Base-by-base conservation (phyloP, 129 eudicot species). In the Ambrosia artemisiifolia region DNA sequence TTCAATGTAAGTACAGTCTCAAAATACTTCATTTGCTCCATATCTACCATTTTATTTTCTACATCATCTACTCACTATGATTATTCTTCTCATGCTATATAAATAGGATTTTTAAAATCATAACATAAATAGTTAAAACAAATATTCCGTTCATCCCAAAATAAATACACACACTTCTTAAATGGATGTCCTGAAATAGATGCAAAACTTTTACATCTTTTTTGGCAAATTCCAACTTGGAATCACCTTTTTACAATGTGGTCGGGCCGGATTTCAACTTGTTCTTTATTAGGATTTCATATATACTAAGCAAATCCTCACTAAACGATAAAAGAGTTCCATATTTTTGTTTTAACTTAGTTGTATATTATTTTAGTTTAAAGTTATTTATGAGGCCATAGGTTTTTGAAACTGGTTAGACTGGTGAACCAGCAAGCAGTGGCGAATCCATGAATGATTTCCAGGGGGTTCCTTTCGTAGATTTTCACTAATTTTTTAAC, bases 1-100 rank as follows among this genome's bases (percentile, higher is more conserved):
- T 72, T 93, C 98, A 67, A 93, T 93, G 98, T 89, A 85, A 85
- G 98, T 80, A 50, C 11, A 46, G 46, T 32, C 51, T 19, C 11
- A 67, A 43, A 56, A 32, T 60, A 24, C 50, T 16, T 72, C 7
- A 18, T 36, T 49, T 49, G 55, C 18, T 49, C 16, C 18, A n/a
- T 49, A 49, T 49, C 2, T n/a, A 49, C 20, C 55, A n/a, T 13
- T 66, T 30, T 18, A n/a, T 32, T 61, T 50, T 62, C 12, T 62
- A 14, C 59, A 10, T 32, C 62, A 47, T 61, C 28, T 7, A 48
- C 59, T 47, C 32, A 11, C 65, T 11, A 11, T 5, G 19, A 60
- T 9, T 64, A 7, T 53, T 53, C 12, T 53, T 18, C 32, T 53
- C 60, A 53, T 14, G 12, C 60, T 14, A 14, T 50, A 47, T 13